Evolutionary conservation across 257 asterid species (phyloP).

Genomic region (Capsicum rhomboideum): DNA sequence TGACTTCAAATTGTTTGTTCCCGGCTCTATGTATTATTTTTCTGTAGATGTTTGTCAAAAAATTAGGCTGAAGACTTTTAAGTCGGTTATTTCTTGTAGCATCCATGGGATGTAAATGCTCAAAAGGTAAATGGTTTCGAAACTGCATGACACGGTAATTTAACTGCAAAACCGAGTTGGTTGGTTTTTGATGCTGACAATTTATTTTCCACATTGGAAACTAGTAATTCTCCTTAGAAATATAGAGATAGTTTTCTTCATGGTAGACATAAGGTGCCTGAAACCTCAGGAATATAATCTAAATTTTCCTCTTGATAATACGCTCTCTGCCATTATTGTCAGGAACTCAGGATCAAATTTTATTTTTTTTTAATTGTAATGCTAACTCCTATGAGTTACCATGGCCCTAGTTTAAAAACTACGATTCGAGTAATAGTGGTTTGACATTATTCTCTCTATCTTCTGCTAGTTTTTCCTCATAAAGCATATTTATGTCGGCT

Average conservation of each 20-base stretch:
- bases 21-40: not conserved
- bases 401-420: not conserved
- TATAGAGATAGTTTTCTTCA: not conserved
- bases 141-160: not conserved
- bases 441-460: too few relatives aligned
- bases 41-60: not conserved
- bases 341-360: not conserved
- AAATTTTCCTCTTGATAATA: not conserved
- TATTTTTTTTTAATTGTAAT: not conserved
- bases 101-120: not conserved
- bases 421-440: not conserved
- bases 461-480: not conserved
- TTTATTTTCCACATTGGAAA: not conserved
- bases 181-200: not conserved
- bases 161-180: not conserved
- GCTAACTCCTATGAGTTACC: not conserved
- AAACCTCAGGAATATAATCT: not conserved
- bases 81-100: not conserved
- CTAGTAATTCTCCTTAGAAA: not conserved
- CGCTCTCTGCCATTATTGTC: not conserved
- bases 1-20: not conserved
- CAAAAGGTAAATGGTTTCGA: not conserved
- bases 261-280: not conserved
- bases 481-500: not conserved
- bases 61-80: not conserved